phyloP scores from a whole-genome alignment of 192 early-diverging fungal genomes.

The Phlyctochytrium arcticum region DNA sequence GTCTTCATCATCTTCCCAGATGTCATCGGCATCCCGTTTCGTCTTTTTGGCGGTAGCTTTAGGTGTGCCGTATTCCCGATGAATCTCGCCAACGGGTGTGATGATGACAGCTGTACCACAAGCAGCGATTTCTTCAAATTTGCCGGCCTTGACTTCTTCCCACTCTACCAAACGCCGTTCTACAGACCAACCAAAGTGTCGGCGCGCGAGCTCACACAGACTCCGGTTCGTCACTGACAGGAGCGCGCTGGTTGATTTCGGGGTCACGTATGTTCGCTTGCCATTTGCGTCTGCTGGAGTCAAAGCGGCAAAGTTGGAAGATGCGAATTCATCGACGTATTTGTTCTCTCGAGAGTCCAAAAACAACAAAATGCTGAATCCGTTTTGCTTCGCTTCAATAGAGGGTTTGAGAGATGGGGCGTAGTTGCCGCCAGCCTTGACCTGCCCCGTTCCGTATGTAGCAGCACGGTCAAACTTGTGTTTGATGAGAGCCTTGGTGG shows the following conservation, averaged over 20 bases:
- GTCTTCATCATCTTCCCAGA: slow-evolving; percentile 40
- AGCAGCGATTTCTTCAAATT: slow-evolving; percentile 65
- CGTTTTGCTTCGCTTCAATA: slow-evolving; percentile 54
- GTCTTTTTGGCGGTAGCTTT: neutral
- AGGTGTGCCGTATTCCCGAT: slow-evolving; percentile 35
- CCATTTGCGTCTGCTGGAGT: slow-evolving; percentile 49
- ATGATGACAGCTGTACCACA: slow-evolving; percentile 75
- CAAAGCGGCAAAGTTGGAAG: slow-evolving; percentile 72
- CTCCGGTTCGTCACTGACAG: slow-evolving; percentile 66
- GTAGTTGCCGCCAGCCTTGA: slow-evolving; percentile 75
- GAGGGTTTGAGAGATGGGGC: slow-evolving; percentile 56
- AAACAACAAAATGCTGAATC: slow-evolving; percentile 68
- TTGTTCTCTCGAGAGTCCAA: slow-evolving; percentile 61
- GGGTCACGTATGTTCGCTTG: slow-evolving; percentile 61
- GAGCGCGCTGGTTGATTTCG: slow-evolving; percentile 56
- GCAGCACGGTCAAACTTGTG: slow-evolving; percentile 66
- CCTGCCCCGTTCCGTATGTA: slow-evolving; percentile 50
- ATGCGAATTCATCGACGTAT: slow-evolving; percentile 73
- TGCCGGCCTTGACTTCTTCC: slow-evolving; percentile 50
- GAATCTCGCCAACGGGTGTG: slow-evolving; percentile 66
- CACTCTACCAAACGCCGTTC: slow-evolving; percentile 52
- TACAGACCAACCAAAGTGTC: slow-evolving; percentile 59
- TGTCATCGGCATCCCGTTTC: neutral
- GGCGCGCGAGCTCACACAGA: slow-evolving; percentile 53
- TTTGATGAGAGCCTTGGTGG: slow-evolving; percentile 62